Conservation (phyloP, 176 grass and related monocot genomes). For the Canna indica region DNA sequence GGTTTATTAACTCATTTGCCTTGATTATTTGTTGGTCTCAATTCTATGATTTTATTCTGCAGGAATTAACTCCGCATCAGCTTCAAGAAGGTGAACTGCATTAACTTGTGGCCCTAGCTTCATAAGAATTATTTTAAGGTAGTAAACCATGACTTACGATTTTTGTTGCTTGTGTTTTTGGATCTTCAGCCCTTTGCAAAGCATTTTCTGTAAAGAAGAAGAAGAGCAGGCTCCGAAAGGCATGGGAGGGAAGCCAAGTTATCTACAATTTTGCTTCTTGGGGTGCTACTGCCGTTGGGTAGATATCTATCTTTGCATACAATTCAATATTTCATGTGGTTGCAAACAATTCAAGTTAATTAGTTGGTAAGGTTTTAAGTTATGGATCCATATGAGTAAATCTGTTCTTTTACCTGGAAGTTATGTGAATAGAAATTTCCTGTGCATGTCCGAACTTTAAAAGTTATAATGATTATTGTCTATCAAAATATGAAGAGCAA, state of each 20-base stretch:
- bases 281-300: constrained; percentile 26
- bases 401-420: neutral
- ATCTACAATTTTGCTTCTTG: constrained; percentile 25
- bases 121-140: neutral
- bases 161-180: neutral
- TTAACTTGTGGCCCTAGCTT: neutral
- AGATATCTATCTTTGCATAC: neutral
- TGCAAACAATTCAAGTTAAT: too few relatives aligned
- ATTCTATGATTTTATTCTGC: constrained; percentile 2
- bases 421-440: too few relatives aligned
- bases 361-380: neutral
- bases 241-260: constrained; percentile 28
- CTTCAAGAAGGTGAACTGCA: constrained; percentile 21
- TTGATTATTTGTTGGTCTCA: neutral
- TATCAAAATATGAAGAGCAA: too few relatives aligned
- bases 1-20: neutral
- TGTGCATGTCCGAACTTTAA: too few relatives aligned
- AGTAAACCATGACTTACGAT: neutral
- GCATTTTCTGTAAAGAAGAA: constrained; percentile 26
- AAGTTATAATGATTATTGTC: too few relatives aligned
- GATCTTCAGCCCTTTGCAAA: constrained; percentile 20
- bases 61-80: constrained; percentile 22
- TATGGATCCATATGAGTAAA: neutral
- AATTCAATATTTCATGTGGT: neutral
- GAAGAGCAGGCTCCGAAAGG: constrained; percentile 22